Conservation (phyloP, 2,329 filamentous ascomycete species). For the Penicillium sp. region DNA sequence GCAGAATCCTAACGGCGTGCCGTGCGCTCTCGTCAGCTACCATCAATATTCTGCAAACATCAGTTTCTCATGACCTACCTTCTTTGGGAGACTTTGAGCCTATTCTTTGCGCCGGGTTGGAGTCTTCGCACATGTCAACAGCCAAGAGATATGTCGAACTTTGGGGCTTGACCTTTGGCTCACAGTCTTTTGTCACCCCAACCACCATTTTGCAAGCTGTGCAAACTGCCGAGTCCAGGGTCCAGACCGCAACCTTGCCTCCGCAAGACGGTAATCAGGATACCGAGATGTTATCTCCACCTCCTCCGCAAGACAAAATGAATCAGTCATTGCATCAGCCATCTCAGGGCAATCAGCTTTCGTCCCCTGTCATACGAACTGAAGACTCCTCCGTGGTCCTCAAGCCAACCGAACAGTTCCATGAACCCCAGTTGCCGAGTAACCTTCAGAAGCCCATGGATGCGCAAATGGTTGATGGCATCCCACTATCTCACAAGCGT, state of each 20-base stretch:
- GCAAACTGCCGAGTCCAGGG: constrained; percentile 57
- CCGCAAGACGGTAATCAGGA: not conserved
- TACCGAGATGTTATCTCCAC: not conserved
- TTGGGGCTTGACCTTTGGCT: constrained; percentile 72
- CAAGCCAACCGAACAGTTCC: constrained; percentile 28
- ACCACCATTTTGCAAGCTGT: constrained; percentile 62
- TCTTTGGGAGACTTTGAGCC: constrained; percentile 54
- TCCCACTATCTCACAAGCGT: constrained; percentile 66
- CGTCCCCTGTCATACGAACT: constrained; percentile 30
- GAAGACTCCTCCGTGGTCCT: constrained; percentile 16
- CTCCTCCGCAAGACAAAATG: constrained; percentile 12
- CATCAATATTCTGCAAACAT: constrained; percentile 33
- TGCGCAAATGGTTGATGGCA: constrained; percentile 68
- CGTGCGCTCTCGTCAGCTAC: constrained; percentile 35
- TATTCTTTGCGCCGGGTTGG: constrained; percentile 55
- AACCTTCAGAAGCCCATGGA: constrained; percentile 47
- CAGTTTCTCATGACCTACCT: constrained; percentile 26
- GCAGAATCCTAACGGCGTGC: constrained; percentile 35
- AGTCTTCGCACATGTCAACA: constrained; percentile 52
- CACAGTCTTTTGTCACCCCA: constrained; percentile 64
- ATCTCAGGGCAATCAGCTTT: constrained; percentile 19
- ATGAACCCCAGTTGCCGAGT: constrained; percentile 28
- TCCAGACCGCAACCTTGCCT: constrained; percentile 26
- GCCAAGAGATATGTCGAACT: constrained; percentile 54
- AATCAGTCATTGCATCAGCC: constrained; percentile 6